A percentile compares a stretch with the other conserved stretches of the same genome.
Evolutionary conservation across 805 yeast genomes (phyloP).

Genomic region (Yarrowia osloensis): DNA sequence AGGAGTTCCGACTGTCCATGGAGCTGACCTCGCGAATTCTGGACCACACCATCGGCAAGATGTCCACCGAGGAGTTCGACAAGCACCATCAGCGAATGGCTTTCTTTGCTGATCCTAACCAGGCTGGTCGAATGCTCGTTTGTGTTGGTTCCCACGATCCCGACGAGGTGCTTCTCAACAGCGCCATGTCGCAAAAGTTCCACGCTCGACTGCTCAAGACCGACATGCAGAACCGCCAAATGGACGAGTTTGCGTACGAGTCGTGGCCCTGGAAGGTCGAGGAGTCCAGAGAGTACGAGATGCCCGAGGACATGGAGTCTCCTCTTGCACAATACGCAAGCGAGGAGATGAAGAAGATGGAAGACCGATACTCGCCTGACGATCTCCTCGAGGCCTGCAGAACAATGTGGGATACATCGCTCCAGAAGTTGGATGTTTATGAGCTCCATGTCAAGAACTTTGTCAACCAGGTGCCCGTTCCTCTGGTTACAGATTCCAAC

Average conservation of each 20-base stretch:
- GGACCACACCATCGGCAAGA: constrained; percentile 34
- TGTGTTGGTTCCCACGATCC: constrained; percentile 9
- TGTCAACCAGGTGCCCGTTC: constrained; percentile 8
- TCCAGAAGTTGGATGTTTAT: not conserved
- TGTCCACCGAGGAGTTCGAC: not conserved
- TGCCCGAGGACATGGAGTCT: not conserved
- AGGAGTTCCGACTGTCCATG: constrained; percentile 63
- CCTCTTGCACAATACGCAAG: not conserved
- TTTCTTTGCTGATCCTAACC: constrained; percentile 14
- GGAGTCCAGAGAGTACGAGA: not conserved
- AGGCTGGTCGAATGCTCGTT: constrained; percentile 17
- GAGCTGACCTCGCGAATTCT: constrained; percentile 52
- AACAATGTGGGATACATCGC: not conserved
- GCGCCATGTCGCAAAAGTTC: constrained; percentile 18
- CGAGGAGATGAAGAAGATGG: not conserved
- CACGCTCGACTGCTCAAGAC: not conserved
- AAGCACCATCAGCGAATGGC: constrained; percentile 6
- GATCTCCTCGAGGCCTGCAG: not conserved
- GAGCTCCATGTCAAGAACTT: constrained; percentile 23
- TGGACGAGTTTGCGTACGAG: not conserved
- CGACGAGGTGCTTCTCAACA: not conserved
- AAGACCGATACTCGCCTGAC: not conserved
- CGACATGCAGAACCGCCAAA: not conserved
- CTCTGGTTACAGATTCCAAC: not conserved
- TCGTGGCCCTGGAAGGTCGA: constrained; percentile 21